Base-by-base conservation (phyloP, 2,329 filamentous ascomycete genomes). In the Trichocomaceae sp. region DNA sequence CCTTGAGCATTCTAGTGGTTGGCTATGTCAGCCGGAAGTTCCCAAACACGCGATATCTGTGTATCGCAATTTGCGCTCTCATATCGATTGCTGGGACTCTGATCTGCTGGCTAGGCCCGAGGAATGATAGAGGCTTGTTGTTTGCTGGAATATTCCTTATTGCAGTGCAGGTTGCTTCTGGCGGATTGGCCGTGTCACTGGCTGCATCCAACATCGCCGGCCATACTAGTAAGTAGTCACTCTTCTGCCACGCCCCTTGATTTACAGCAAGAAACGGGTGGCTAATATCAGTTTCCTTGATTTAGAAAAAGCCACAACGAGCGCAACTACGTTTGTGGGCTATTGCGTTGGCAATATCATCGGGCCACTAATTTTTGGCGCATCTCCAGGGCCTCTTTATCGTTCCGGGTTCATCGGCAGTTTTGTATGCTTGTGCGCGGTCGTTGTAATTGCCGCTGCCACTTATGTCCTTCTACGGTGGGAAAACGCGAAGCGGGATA, bases 281-380 rank as follows among this genome's bases (percentile, higher is more conserved):
- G n/a, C 26, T 39, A 7, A 26, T 35, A 12, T 2, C 3, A 41
- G n/a, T 41, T 20, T 39, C 5, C 35, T 2, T 19, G n/a, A 41
- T 10, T 9, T 20, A 53, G 44, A 53, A n/a, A 53, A 53, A 53
- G 33, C 51, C 17, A 53, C 44, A 5, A 47, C 29, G 9, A 53
- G 51, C 19, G 51, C 51, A 33, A 47, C 51, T 15, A 53, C 51
- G 15, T 53, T 53, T 19, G 44, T 47, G 12, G 51, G 51, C 9
- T 53, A 53, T 13, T 53, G 44, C 20, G 17, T 53, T n/a, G 51
- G 51, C 22, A 53, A 53, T 19, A 53, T 53, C 17, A 53, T 53
- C 7, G 51, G 44, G 15, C 51, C 51, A 12, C 26, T 53, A 3
- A 53, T 53, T 17, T 53, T 53, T 22, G 51, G 51, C 10, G 51